A percentile compares a stretch with the other conserved stretches of the same genome.
Evolutionary conservation across 176 grass and related monocot genomes (phyloP).

Genomic region (Luzula sylvatica): DNA sequence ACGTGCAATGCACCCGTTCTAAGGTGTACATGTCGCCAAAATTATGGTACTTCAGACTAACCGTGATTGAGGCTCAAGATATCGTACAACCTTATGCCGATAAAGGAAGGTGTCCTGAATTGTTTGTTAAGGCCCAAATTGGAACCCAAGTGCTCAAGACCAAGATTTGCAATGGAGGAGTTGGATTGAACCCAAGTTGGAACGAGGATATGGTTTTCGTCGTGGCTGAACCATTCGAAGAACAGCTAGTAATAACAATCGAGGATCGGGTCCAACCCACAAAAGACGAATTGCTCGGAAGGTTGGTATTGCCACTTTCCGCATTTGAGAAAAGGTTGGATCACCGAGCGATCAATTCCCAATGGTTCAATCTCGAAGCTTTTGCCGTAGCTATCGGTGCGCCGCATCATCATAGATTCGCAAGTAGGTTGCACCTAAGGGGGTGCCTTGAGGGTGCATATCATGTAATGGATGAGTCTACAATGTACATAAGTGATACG

Average conservation of each 20-base stretch:
- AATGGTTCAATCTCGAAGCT: constrained; percentile 69
- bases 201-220: constrained; percentile 75
- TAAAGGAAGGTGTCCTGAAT: constrained; percentile 26
- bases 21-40: constrained; percentile 15
- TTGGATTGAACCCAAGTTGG: constrained; percentile 30
- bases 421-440: constrained; percentile 52
- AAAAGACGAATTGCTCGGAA: constrained; percentile 55
- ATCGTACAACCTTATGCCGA: constrained; percentile 4
- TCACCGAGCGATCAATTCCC: constrained; percentile 26
- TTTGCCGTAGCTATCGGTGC: constrained; percentile 13
- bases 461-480: constrained; percentile 71
- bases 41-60: constrained; percentile 9
- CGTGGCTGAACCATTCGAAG: constrained; percentile 67
- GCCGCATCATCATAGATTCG: constrained; percentile 18
- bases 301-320: constrained; percentile 35
- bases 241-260: constrained; percentile 60
- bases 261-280: constrained; percentile 29
- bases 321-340: constrained; percentile 58
- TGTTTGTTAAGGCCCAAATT: constrained; percentile 48
- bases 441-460: constrained; percentile 73
- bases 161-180: constrained; percentile 24
- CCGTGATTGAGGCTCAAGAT: constrained; percentile 30
- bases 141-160: constrained; percentile 47
- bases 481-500: constrained; percentile 63
- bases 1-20: background rate